Base-by-base conservation (phyloP, 352 stramenopile genomes). In the Globisporangium carolinianum region DNA sequence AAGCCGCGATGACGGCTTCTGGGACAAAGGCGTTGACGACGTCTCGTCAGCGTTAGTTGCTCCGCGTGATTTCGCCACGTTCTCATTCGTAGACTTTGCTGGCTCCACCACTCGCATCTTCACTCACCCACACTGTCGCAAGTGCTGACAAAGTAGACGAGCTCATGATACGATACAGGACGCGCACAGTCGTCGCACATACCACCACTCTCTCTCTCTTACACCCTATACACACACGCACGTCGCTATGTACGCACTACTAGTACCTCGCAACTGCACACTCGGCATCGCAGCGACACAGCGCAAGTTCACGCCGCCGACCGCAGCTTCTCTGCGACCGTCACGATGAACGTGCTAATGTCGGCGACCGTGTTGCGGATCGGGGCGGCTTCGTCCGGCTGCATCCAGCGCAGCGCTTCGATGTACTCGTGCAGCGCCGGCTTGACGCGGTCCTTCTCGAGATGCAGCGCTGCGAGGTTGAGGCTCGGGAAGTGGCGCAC, bases 361-460 rank as follows among this genome's bases (percentile, higher is more conserved):
- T 91, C 79, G 10, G 62, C 67, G 48, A 91, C 69, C 1, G 75
- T 89, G 58, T 87, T 88, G 42, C 81, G 76, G 47, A 91, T 88
- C 59, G 75, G 65, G 42, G 64, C 59, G 0, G 63, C 68, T 41
- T 83, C 81, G 10, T 86, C 72, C 1, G 68, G 56, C 4, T 55
- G 43, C 75, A 89, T 86, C 81, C 81, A 91, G 49, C 83, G 74
- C 60, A 91, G 66, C 37, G 79, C 69, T 51, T 89, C 73, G 45
- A 91, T 91, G 58, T 91, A 91, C 50, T 88, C 69, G 53, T 89
- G 79, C 42, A 91, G 60, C 12, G 81, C 79, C 3, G 60, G 59
- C 51, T 87, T 87, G 11, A 89, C 65, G 3, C 74, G 75, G 51
- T 89, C 71, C 42, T 89, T 69, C 39, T 85, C 75, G 17, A 89